Evolutionary conservation across 768 basidiomycete genomes (phyloP).

Genomic region (Collybiopsis luxurians): DNA sequence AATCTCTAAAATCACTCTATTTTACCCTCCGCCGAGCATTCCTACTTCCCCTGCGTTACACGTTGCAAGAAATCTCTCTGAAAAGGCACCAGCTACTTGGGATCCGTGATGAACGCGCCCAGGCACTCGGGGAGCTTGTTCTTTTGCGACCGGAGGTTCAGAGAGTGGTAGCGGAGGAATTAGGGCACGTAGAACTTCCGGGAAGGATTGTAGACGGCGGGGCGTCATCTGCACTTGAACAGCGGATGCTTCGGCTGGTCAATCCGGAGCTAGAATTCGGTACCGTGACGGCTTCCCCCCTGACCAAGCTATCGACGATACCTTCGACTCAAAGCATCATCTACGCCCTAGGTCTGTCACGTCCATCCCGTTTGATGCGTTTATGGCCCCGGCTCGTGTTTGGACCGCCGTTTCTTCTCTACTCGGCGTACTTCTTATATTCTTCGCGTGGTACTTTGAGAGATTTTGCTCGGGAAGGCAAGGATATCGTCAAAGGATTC

Average conservation of each 20-base stretch:
- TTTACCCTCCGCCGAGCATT: conserved; percentile 14
- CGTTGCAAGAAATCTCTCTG: conserved; percentile 64
- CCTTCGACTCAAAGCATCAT: background rate
- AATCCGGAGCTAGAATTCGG: too few relatives aligned
- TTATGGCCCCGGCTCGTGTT: conserved; percentile 83
- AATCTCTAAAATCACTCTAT: background rate
- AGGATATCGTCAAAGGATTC: conserved; percentile 71
- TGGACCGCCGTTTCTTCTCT: conserved; percentile 64
- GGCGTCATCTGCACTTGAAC: too few relatives aligned
- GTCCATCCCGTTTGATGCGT: conserved; percentile 66
- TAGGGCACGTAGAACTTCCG: too few relatives aligned
- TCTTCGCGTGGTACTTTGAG: conserved; percentile 56
- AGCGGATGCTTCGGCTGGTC: too few relatives aligned
- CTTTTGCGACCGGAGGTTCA: conserved; percentile 48
- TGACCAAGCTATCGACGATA: background rate
- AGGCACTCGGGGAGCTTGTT: conserved; percentile 62
- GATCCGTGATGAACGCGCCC: conserved; percentile 66
- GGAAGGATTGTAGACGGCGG: too few relatives aligned
- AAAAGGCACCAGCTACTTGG: conserved; percentile 59
- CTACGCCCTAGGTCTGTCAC: conserved; percentile 35
- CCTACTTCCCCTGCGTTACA: conserved; percentile 51
- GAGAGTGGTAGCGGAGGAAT: conserved; percentile 20
- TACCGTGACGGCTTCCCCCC: background rate
- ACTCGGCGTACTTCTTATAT: conserved; percentile 49
- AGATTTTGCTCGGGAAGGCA: conserved; percentile 55